phyloP scores from a whole-genome alignment of 2,329 filamentous ascomycete species.

The Phaeosphaeria sp. region DNA sequence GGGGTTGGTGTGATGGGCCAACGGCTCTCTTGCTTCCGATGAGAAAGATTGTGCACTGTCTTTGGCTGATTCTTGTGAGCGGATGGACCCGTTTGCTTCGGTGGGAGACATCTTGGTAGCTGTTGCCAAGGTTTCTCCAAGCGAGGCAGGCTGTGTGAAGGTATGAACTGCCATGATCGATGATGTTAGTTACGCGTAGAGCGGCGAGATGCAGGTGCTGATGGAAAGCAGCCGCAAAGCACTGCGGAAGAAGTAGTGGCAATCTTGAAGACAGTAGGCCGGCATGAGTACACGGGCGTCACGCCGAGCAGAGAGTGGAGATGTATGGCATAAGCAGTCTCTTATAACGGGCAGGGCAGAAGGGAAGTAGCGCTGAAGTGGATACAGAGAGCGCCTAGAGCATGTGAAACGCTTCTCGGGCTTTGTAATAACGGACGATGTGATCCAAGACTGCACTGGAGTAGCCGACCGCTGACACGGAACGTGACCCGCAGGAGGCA shows the following conservation, averaged over 20 bases:
- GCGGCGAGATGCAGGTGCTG: conserved; percentile 76
- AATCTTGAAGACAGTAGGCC: conserved; percentile 82
- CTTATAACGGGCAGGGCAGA: conserved; percentile 46
- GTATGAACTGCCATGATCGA: conserved; percentile 70
- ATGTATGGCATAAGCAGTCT: conserved; percentile 22
- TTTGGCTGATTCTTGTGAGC: conserved; percentile 61
- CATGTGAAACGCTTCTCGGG: conserved; percentile 45
- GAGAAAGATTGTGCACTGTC: conserved; percentile 58
- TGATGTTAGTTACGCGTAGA: conserved; percentile 70
- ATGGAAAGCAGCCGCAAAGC: conserved; percentile 86
- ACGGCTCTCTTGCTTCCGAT: conserved; percentile 55
- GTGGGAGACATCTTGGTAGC: conserved; percentile 47
- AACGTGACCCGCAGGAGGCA: conserved; percentile 38
- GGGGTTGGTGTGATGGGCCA: conserved; percentile 59
- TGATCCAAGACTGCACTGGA: conserved; percentile 29
- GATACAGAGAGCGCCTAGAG: conserved; percentile 21
- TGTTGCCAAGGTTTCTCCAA: conserved; percentile 71
- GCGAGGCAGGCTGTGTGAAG: conserved; percentile 74
- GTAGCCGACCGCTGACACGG: conserved; percentile 41
- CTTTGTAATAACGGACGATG: conserved; percentile 36
- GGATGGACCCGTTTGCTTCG: conserved; percentile 44
- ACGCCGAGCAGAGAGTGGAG: conserved; percentile 14
- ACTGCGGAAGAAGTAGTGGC: conserved; percentile 92
- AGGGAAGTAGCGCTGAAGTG: conserved; percentile 33
- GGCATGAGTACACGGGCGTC: conserved; percentile 65